A percentile compares a stretch with the other conserved stretches of the same genome.
These are phyloP conservation scores for Aureobasidium sp. DNA, from an alignment of 2,329 filamentous ascomycete species.

Conservation along the genomic window DNA sequence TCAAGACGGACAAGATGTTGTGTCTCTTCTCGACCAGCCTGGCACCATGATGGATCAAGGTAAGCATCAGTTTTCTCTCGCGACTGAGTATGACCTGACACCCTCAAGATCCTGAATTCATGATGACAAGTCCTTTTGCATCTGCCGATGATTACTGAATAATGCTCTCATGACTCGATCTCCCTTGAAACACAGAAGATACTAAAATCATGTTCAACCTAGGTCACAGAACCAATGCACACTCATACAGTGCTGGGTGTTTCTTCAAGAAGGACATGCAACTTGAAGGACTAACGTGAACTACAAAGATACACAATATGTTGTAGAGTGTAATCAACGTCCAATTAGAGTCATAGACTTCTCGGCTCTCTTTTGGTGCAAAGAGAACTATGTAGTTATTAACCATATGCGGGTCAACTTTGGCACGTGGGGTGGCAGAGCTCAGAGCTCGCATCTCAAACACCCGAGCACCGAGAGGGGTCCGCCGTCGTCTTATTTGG, in stretches of 20 bases:
- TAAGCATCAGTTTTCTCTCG: not conserved
- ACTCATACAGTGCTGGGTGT: conserved; percentile 5
- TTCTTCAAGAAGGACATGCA: conserved; percentile 13
- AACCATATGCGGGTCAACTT: too few relatives aligned
- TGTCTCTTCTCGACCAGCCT: conserved; percentile 24
- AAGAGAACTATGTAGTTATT: too few relatives aligned
- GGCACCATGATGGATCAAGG: conserved; percentile 9
- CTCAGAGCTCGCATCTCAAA: not conserved
- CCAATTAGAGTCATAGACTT: too few relatives aligned
- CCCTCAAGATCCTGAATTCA: conserved; percentile 19
- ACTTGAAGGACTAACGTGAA: not conserved
- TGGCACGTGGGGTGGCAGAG: not conserved
- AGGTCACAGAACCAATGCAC: not conserved
- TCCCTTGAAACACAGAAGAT: not conserved
- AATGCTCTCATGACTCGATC: not conserved
- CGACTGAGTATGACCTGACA: not conserved
- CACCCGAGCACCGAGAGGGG: not conserved
- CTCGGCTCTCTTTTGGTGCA: too few relatives aligned
- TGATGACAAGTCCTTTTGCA: conserved; percentile 21
- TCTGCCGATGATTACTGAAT: conserved; percentile 14
- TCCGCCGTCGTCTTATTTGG: not conserved
- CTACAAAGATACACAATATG: too few relatives aligned
- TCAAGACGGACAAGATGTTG: conserved; percentile 26
- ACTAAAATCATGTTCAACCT: not conserved
- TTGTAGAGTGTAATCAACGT: too few relatives aligned